Evolutionary conservation across 2,329 filamentous ascomycete species (phyloP).

Genomic region (Paraphoma sp.): DNA sequence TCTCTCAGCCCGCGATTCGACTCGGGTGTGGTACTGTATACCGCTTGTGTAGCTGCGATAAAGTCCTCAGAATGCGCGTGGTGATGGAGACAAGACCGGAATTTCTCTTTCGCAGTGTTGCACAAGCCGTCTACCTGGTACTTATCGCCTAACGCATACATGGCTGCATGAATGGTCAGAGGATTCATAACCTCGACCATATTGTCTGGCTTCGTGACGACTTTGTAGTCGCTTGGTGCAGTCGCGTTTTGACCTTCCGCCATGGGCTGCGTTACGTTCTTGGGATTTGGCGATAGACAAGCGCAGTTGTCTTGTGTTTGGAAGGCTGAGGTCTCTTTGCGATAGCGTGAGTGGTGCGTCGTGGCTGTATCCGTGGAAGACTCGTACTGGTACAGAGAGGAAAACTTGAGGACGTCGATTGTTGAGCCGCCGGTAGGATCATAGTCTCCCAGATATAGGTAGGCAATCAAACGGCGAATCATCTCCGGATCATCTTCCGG

Average conservation of each 20-base stretch:
- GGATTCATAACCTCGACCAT: conserved; percentile 36
- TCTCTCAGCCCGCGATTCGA: conserved; percentile 41
- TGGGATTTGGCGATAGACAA: conserved; percentile 9
- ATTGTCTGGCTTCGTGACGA: background rate
- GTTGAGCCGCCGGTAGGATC: conserved; percentile 9
- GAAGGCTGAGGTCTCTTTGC: background rate
- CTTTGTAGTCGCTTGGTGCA: background rate
- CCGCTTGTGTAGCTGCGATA: conserved; percentile 29
- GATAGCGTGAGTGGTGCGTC: conserved; percentile 3
- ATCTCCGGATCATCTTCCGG: conserved; percentile 27
- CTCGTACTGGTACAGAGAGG: conserved; percentile 4
- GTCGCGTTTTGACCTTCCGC: background rate
- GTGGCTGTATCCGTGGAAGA: background rate
- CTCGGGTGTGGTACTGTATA: conserved; percentile 33
- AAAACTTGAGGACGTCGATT: background rate
- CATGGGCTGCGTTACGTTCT: conserved; percentile 1
- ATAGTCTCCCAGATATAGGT: conserved; percentile 27
- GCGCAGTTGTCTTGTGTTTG: conserved; percentile 5
- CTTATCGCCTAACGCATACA: conserved; percentile 29
- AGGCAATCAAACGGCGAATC: conserved; percentile 23
- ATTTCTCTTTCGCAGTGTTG: conserved; percentile 15
- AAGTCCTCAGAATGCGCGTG: conserved; percentile 33
- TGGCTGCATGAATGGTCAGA: conserved; percentile 24
- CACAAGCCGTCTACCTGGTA: conserved; percentile 20
- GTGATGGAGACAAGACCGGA: conserved; percentile 10